Evolutionary conservation across 169 alveolate genomes (phyloP).

Genomic region (Perkinsus chesapeaki): DNA sequence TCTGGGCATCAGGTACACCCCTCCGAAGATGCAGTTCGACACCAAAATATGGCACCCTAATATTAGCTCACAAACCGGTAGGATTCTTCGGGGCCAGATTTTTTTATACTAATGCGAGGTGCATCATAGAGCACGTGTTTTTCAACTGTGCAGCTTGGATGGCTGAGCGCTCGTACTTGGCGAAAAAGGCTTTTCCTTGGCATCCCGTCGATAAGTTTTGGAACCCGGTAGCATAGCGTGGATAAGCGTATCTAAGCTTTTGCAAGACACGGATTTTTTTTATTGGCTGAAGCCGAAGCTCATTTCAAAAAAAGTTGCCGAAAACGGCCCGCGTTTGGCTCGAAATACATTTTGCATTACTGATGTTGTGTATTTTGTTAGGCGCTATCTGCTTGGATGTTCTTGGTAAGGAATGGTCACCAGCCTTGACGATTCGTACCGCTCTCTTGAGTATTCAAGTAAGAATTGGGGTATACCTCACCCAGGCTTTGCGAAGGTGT

Average conservation of each 20-base stretch:
- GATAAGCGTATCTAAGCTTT: too few relatives aligned
- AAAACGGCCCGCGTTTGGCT: too few relatives aligned
- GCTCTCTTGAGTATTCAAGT: constrained; percentile 75
- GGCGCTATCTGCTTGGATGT: constrained; percentile 93
- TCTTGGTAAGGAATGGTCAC: constrained; percentile 92
- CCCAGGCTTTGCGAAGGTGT: background rate
- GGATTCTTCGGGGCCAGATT: background rate
- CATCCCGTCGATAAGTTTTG: too few relatives aligned
- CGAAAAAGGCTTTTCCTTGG: too few relatives aligned
- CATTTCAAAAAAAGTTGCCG: too few relatives aligned
- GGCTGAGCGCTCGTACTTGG: too few relatives aligned
- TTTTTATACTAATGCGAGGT: background rate
- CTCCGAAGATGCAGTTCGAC: constrained; percentile 79
- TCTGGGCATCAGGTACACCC: constrained; percentile 17
- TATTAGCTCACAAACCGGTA: constrained; percentile 77
- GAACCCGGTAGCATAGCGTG: too few relatives aligned
- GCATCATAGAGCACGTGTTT: background rate
- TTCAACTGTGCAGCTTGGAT: too few relatives aligned
- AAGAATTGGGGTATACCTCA: constrained; percentile 40
- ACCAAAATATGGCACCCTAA: constrained; percentile 97
- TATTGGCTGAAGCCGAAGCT: too few relatives aligned
- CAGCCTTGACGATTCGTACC: constrained; percentile 92
- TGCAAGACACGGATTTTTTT: too few relatives aligned
- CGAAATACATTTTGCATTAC: too few relatives aligned
- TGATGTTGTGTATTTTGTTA: background rate